Percentiles rank a stretch among this genome's conserved stretches.
Conservation (phyloP, 352 stramenopile genomes). For the Saprolegnia diclina region DNA sequence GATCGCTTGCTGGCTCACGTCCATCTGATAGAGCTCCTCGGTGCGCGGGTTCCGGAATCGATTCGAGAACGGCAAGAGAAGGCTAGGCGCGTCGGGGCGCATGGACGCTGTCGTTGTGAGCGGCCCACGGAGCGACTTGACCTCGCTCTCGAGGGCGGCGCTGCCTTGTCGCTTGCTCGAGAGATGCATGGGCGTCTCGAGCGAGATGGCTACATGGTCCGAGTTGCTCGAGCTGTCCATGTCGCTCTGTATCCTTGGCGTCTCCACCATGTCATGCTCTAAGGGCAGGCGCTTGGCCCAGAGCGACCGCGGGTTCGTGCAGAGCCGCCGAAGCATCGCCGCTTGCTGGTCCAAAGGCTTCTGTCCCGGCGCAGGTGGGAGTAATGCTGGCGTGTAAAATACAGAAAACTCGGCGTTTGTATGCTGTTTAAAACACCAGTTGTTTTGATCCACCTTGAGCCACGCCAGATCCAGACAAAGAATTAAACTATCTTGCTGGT, state of each 20-base stretch:
- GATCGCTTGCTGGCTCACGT: conserved; percentile 29
- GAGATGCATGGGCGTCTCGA: background rate
- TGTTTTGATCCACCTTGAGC: too few relatives aligned
- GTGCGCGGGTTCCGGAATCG: conserved; percentile 60
- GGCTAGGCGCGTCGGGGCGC: background rate
- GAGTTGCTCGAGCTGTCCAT: background rate
- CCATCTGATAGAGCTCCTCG: conserved; percentile 76
- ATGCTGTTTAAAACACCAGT: too few relatives aligned
- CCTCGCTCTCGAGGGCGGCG: too few relatives aligned
- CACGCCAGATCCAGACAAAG: too few relatives aligned
- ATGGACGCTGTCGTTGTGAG: too few relatives aligned
- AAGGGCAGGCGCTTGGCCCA: background rate
- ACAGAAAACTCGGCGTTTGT: background rate
- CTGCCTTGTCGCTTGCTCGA: background rate
- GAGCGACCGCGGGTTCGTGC: too few relatives aligned
- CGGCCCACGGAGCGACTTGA: too few relatives aligned
- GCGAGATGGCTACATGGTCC: background rate
- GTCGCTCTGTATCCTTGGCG: background rate
- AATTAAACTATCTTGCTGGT: too few relatives aligned
- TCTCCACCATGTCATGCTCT: background rate
- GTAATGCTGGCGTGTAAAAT: background rate
- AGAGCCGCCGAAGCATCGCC: background rate
- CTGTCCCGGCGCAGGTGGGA: background rate
- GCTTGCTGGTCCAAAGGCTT: background rate
- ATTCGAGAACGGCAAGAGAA: conserved; percentile 43